Conservation (phyloP, 192 early-diverging fungal genomes). For the Glomus cerebriforme region DNA sequence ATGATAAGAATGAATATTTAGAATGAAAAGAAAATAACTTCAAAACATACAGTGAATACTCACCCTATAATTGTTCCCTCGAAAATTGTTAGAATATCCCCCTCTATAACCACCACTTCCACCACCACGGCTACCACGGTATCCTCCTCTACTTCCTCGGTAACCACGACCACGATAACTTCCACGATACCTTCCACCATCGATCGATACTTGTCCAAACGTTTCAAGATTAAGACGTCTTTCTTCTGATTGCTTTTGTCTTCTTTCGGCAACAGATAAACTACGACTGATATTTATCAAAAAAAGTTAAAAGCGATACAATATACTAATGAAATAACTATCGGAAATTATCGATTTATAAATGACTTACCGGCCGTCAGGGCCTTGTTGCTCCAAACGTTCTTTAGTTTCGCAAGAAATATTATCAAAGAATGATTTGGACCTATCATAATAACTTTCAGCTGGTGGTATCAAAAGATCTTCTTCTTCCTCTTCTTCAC, state of each 20-base stretch:
- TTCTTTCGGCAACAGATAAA: slow-evolving; percentile 64
- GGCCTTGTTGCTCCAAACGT: slow-evolving; percentile 58
- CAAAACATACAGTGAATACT: background rate
- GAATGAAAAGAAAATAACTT: background rate
- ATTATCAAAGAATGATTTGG: slow-evolving; percentile 93
- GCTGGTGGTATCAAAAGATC: slow-evolving; percentile 54
- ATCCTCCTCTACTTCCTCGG: slow-evolving; percentile 44
- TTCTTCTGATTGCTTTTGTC: slow-evolving; percentile 83
- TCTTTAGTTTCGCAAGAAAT: slow-evolving; percentile 97
- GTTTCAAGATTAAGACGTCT: slow-evolving; percentile 93
- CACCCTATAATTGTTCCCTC: slow-evolving; percentile 36
- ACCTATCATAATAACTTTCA: slow-evolving; percentile 74
- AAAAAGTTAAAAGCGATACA: background rate
- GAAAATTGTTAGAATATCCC: slow-evolving; percentile 40
- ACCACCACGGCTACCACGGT: slow-evolving; percentile 49
- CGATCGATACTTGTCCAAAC: slow-evolving; percentile 86
- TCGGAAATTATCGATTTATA: background rate
- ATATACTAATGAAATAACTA: background rate
- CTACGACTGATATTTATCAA: slow-evolving; percentile 30
- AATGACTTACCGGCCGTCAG: slow-evolving; percentile 51
- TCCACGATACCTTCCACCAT: slow-evolving; percentile 63
- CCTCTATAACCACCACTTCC: slow-evolving; percentile 53
- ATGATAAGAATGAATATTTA: background rate
- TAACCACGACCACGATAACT: slow-evolving; percentile 60
- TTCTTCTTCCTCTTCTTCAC: slow-evolving; percentile 54